Evolutionary conservation across 257 asterid species (phyloP).

Genomic region (Coffea canephora): DNA sequence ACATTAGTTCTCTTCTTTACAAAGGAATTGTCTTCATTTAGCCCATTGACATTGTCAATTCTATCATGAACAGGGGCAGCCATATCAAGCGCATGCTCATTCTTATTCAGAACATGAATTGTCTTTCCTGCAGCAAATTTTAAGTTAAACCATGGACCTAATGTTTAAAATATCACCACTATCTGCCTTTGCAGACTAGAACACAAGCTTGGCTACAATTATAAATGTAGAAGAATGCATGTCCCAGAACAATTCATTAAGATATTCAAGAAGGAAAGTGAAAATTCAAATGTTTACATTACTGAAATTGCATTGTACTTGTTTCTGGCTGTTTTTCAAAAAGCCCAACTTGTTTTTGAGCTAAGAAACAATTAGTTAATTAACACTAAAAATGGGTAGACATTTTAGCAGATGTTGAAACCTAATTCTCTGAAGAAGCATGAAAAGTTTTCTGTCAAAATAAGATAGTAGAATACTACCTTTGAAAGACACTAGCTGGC

Average conservation of each 20-base stretch:
- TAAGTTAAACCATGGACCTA: neutral
- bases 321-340: neutral
- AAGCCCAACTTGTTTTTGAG: neutral
- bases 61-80: constrained; percentile 71
- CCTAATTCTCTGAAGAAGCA: neutral
- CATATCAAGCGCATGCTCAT: constrained; percentile 94
- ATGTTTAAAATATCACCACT: too few relatives aligned
- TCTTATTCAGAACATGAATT: constrained; percentile 89
- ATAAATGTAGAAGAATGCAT: neutral
- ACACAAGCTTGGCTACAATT: neutral
- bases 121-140: constrained; percentile 59
- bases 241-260: neutral
- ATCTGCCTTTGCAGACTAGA: neutral
- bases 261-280: neutral
- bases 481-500: constrained; percentile 65
- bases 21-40: constrained; percentile 42
- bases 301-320: neutral
- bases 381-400: neutral
- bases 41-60: constrained; percentile 48
- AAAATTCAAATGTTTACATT: neutral
- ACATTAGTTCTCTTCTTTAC: constrained; percentile 78
- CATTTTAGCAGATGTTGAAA: neutral
- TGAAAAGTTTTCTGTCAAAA: neutral
- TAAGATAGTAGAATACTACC: constrained; percentile 32
- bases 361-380: neutral